phyloP scores from a whole-genome alignment of 2,329 filamentous ascomycete species.

The Fusarium piperis region DNA sequence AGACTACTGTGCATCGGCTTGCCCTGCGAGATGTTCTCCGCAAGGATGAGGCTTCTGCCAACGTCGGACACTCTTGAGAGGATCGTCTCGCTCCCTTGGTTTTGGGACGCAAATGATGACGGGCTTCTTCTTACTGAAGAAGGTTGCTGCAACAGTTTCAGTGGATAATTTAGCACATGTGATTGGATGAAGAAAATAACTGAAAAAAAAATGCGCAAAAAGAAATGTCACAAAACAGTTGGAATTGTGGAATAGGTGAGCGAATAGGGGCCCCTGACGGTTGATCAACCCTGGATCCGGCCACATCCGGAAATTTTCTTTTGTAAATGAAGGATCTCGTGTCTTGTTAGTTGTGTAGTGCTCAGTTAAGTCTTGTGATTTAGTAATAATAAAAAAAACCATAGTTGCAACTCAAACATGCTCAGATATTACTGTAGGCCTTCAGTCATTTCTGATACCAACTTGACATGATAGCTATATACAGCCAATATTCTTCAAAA shows the following conservation, averaged over 20 bases:
- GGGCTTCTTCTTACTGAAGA: background rate
- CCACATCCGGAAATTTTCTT: constrained; percentile 5
- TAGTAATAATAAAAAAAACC: background rate
- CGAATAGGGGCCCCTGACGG: background rate
- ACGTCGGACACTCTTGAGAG: background rate
- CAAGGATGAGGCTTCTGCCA: background rate
- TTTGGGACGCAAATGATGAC: background rate
- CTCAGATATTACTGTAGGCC: background rate
- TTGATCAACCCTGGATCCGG: background rate
- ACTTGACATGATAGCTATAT: background rate
- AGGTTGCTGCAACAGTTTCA: background rate
- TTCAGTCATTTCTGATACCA: no score
- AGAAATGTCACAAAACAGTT: background rate
- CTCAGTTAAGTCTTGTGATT: background rate
- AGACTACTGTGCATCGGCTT: background rate
- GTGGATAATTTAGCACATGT: background rate
- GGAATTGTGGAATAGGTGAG: background rate
- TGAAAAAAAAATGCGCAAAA: background rate
- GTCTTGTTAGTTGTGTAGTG: background rate
- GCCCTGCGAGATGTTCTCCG: constrained; percentile 14
- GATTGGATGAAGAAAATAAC: background rate
- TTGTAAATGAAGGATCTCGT: background rate
- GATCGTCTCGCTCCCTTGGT: background rate
- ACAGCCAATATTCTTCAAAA: no score
- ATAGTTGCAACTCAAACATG: background rate